These are phyloP conservation scores for Lagenidium sp. DNA, from an alignment of 352 stramenopile species.

Conservation along the genomic window DNA sequence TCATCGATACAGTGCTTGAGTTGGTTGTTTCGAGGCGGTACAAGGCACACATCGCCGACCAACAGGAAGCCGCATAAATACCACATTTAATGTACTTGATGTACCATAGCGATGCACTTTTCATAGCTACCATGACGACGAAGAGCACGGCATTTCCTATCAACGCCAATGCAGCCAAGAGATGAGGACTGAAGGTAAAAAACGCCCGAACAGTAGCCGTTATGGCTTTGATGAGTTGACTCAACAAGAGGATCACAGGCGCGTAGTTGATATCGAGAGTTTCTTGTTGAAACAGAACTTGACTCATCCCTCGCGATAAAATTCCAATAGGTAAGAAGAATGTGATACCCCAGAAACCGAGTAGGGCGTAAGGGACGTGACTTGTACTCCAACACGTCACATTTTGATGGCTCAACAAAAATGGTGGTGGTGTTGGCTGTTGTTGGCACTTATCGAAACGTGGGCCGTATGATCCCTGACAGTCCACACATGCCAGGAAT, in stretches of 20 bases:
- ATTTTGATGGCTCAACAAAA: conserved; percentile 29
- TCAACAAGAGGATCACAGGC: conserved; percentile 34
- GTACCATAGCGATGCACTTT: conserved; percentile 50
- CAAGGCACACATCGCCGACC: conserved; percentile 39
- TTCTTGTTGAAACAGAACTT: conserved; percentile 54
- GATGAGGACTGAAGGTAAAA: conserved; percentile 27
- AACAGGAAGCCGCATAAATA: conserved; percentile 46
- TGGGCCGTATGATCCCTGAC: conserved; percentile 6
- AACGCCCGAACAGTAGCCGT: conserved; percentile 31
- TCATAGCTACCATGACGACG: conserved; percentile 21
- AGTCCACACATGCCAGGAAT: conserved; percentile 39
- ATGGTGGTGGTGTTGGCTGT: conserved; percentile 11
- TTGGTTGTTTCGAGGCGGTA: conserved; percentile 17
- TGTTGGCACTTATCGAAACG: conserved; percentile 7
- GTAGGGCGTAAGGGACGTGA: conserved; percentile 34
- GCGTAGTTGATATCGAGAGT: conserved; percentile 57
- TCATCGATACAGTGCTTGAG: conserved; percentile 17
- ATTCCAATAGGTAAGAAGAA: conserved; percentile 54
- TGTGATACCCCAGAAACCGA: conserved; percentile 42
- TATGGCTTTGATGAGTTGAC: conserved; percentile 42
- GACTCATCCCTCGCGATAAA: conserved; percentile 48
- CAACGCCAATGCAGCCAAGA: conserved; percentile 26
- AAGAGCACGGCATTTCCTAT: conserved; percentile 26
- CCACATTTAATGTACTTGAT: conserved; percentile 40
- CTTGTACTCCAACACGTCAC: conserved; percentile 31